Base-by-base conservation (phyloP, 495 filamentous ascomycete genomes). In the Xylona heveae region DNA sequence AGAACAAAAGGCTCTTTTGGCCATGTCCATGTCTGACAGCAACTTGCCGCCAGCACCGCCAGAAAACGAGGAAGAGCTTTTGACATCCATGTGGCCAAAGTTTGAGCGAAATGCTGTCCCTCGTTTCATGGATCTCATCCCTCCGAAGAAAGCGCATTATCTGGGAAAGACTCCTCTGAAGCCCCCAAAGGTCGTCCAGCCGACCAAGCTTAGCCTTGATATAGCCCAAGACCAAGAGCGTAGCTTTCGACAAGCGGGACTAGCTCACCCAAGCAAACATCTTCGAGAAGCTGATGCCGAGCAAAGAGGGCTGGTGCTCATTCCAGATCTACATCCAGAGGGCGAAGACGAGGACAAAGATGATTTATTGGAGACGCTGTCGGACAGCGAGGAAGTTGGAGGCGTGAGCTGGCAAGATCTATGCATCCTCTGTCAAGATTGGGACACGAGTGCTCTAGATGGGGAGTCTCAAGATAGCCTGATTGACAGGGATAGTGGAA, bases 161-260 rank as follows among this genome's bases (percentile, higher is more conserved):
- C 49, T 71, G 23, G 67, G 67, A 19, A 79, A 80, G 47, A 59
- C 64, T 25, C 77, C 77, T 2, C 19, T 58, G 1, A 85, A 80
- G 47, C 61, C 66, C 7, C 82, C 90, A 13, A 93, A 78, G 45
- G 63, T 75, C 1, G 58, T 93, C 12, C 58, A 81, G 9, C 80
- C 82, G 0, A 82, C 75, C 8, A 99, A 95, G 50, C 59, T 91
- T 29, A 78, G 70, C 36, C 53, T 95, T 4, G 88, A 95, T 36
- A 52, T 94, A 7, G 69, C 71, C 3, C 59, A 61, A 28, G 88
- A 95, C 43, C 73, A 88, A 41, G 74, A 83, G 39, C 74, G 76
- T 37, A 52, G 61, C 6, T 97, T 97, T 48, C 69, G 63, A 24
- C 64, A 83, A 1, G 59, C 64, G 3, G 68, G 64, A 5, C 18